A percentile compares a stretch with the other conserved stretches of the same genome.
Evolutionary conservation across 768 basidiomycete genomes (phyloP).

Genomic region (Collybia nuda): DNA sequence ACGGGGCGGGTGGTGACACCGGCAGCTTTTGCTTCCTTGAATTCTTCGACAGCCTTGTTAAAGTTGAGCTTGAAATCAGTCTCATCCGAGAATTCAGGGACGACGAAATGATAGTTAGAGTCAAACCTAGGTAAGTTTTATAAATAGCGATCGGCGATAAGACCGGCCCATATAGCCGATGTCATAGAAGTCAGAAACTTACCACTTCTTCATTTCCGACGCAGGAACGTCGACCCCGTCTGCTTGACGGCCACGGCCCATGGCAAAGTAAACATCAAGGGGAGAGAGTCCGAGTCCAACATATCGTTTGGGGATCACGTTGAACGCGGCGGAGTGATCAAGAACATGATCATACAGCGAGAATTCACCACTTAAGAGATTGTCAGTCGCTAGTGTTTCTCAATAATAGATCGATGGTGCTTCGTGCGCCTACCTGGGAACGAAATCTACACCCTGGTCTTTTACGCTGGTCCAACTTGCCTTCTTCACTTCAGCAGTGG

Average conservation of each 20-base stretch:
- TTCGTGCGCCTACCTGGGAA: slow-evolving; percentile 74
- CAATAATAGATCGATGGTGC: slow-evolving; percentile 13
- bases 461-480: slow-evolving; percentile 86
- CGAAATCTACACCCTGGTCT: slow-evolving; percentile 79
- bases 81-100: slow-evolving; percentile 89
- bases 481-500: slow-evolving; percentile 86
- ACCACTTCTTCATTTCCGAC: slow-evolving; percentile 99
- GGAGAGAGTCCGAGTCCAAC: slow-evolving; percentile 79
- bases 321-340: slow-evolving; percentile 95
- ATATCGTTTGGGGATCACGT: slow-evolving; percentile 95
- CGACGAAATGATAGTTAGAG: slow-evolving; percentile 99
- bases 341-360: slow-evolving; percentile 98
- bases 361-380: slow-evolving; percentile 85
- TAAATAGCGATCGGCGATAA: neutral
- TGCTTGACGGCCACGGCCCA: slow-evolving; percentile 97
- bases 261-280: slow-evolving; percentile 97
- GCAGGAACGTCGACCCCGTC: slow-evolving; percentile 95
- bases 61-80: slow-evolving; percentile 93
- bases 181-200: slow-evolving; percentile 25
- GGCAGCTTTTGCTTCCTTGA: slow-evolving; percentile 88
- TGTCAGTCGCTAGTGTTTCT: slow-evolving; percentile 13
- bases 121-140: slow-evolving; percentile 69
- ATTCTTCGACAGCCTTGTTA: slow-evolving; percentile 95
- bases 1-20: slow-evolving; percentile 94
- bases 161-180: slow-evolving; percentile 1